These are phyloP conservation scores for Nakaseomyces glabratus DNA, from an alignment of 1,139 yeast genomes.

Conservation along the genomic window DNA sequence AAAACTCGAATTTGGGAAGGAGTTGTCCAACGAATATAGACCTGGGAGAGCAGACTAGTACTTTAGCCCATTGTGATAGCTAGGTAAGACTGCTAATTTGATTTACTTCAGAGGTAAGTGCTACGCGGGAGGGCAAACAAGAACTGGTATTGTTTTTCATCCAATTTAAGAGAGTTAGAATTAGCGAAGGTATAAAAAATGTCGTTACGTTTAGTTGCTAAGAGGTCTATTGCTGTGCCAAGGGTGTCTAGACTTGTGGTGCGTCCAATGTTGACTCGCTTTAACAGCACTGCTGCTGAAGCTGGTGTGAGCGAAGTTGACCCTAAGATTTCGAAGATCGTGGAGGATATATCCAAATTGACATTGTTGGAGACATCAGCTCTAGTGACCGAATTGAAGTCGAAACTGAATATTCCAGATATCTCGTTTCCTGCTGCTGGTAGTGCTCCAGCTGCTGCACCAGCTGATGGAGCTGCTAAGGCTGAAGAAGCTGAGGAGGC, in stretches of 20 bases:
- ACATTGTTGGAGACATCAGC: conserved; percentile 85
- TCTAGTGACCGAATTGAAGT: conserved; percentile 74
- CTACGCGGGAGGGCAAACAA: too few relatives aligned
- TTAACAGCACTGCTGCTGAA: conserved; percentile 43
- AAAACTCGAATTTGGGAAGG: too few relatives aligned
- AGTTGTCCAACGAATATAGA: too few relatives aligned
- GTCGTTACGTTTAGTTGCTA: conserved; percentile 21
- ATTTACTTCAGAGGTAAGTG: too few relatives aligned
- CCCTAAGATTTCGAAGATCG: conserved; percentile 81
- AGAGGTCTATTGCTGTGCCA: conserved; percentile 17
- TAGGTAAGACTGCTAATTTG: too few relatives aligned
- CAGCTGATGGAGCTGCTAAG: conserved; percentile 41
- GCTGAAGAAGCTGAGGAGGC: conserved; percentile 72
- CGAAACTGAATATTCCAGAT: conserved; percentile 84
- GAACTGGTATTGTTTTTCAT: too few relatives aligned
- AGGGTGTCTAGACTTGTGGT: conserved; percentile 5
- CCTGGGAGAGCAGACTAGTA: too few relatives aligned
- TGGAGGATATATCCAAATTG: conserved; percentile 80
- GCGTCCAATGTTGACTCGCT: conserved; percentile 28
- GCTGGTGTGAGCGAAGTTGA: conserved; percentile 48
- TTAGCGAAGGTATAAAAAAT: conserved; percentile 1
- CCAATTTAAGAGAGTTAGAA: background rate
- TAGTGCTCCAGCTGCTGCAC: conserved; percentile 10
- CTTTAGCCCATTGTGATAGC: too few relatives aligned
- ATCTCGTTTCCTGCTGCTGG: conserved; percentile 76